Conservation (phyloP, 2,329 filamentous ascomycete genomes). For the Chalaropsis thielavioides region DNA sequence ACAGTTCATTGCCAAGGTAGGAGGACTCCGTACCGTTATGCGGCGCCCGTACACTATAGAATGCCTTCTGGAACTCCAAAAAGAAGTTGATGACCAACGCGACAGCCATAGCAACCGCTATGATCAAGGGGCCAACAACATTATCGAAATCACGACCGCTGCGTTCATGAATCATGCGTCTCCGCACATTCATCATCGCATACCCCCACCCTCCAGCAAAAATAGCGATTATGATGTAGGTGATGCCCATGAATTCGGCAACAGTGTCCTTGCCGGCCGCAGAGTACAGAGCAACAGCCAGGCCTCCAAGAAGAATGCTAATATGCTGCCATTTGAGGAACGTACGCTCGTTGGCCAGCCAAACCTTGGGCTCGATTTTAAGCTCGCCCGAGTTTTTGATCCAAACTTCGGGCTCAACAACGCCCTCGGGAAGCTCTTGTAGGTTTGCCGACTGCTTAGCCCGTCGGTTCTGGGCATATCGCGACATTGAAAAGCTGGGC, state of each 20-base stretch:
- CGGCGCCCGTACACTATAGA: conserved; percentile 2
- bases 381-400: conserved; percentile 90
- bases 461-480: conserved; percentile 49
- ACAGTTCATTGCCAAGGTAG: conserved; percentile 11
- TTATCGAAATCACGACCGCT: conserved; percentile 93
- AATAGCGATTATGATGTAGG: conserved; percentile 66
- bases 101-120: conserved; percentile 63
- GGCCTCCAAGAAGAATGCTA: conserved; percentile 66
- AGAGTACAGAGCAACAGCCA: conserved; percentile 78
- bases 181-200: conserved; percentile 60
- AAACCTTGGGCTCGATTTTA: conserved; percentile 92
- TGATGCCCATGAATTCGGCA: conserved; percentile 63
- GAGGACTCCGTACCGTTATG: conserved; percentile 8
- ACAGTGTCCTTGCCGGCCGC: conserved; percentile 69
- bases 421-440: conserved; percentile 61
- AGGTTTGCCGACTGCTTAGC: conserved; percentile 23
- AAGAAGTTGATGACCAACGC: conserved; percentile 78
- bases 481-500: conserved; percentile 67
- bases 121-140: conserved; percentile 65
- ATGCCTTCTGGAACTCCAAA: conserved; percentile 48
- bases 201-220: conserved; percentile 85
- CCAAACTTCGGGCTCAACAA: conserved; percentile 71
- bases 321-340: conserved; percentile 99
- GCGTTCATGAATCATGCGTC: conserved; percentile 65
- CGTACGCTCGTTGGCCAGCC: conserved; percentile 95